Percentiles rank a stretch among this genome's conserved stretches.
Conservation (phyloP, 1,139 yeast genomes). For the Kodamaea plutei region DNA sequence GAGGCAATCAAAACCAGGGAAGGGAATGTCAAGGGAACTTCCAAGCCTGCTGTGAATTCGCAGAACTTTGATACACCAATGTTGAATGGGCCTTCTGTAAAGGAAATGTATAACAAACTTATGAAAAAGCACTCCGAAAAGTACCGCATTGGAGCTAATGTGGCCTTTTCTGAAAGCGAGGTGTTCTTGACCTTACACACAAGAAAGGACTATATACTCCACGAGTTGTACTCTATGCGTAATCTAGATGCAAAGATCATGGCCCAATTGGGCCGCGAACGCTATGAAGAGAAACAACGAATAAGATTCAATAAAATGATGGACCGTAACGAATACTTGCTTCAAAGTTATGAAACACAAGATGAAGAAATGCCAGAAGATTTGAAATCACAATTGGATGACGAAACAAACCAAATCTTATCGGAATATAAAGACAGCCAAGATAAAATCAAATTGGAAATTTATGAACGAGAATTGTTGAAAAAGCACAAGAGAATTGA, state of each 20-base stretch:
- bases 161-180: background rate
- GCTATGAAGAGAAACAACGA: constrained; percentile 16
- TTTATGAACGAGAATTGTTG: constrained; percentile 23
- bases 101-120: constrained; percentile 21
- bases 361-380: constrained; percentile 3
- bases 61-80: constrained; percentile 25
- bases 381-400: constrained; percentile 5
- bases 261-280: constrained; percentile 24
- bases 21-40: background rate
- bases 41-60: background rate
- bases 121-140: background rate
- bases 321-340: constrained; percentile 4
- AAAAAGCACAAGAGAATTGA: constrained; percentile 24
- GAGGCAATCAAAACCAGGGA: constrained; percentile 7
- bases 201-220: constrained; percentile 15
- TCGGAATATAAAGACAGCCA: constrained; percentile 14
- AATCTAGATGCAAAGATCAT: constrained; percentile 23
- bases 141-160: background rate
- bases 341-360: constrained; percentile 3
- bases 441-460: constrained; percentile 17
- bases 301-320: constrained; percentile 4
- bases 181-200: constrained; percentile 1
- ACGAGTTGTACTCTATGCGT: constrained; percentile 22
- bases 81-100: constrained; percentile 27
- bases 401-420: constrained; percentile 11